Evolutionary conservation across 2,329 filamentous ascomycete species (phyloP), one percentile per base, ranked within the genome.

Genomic region (Triangularia setosa): DNA sequence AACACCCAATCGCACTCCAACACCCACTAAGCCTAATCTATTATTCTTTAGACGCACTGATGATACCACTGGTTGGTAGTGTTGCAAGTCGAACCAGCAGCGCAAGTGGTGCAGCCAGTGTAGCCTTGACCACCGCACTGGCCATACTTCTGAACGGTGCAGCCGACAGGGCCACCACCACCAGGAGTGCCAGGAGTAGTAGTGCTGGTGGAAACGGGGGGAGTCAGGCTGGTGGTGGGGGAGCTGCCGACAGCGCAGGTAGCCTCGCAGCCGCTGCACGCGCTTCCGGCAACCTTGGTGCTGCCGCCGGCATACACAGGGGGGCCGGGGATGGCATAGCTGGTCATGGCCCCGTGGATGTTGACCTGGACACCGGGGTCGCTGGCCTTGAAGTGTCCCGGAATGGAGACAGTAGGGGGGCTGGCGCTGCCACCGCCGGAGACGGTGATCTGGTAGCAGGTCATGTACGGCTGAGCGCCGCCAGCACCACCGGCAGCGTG

Each of bases 301-400:
- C 74, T 74, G 0, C 80, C 80, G n/a, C 75, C 74, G 0, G 77
- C 66, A 60, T 78, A 74, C 25, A 82, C 80, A 1, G 73, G 69
- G 2, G 79, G 79, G 2, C 81, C 80, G 0, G 81, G 80, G 4
- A 78, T 78, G 4, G 75, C 70, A 63, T 83, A 82, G 1, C 69
- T 73, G 21, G 68, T 69, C 61, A 81, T 67, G 55, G 76, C 72
- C 8, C 75, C 70, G 72, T 83, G 80, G 66, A 83, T 83, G 71
- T 81, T 81, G 69, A 83, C 73, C 27, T 77, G 73, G 71, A 81
- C 82, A 25, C 80, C 79, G 0, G 80, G 78, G 67, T 83, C 79
- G 16, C 66, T 73, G 4, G 76, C 71, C 67, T 75, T 75, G 71
- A 81, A 80, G 0, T 80, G 80, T 0, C 79, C 78, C 0, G 81